Conservation (phyloP, 768 basidiomycete species). For the Tricholoma sp. region DNA sequence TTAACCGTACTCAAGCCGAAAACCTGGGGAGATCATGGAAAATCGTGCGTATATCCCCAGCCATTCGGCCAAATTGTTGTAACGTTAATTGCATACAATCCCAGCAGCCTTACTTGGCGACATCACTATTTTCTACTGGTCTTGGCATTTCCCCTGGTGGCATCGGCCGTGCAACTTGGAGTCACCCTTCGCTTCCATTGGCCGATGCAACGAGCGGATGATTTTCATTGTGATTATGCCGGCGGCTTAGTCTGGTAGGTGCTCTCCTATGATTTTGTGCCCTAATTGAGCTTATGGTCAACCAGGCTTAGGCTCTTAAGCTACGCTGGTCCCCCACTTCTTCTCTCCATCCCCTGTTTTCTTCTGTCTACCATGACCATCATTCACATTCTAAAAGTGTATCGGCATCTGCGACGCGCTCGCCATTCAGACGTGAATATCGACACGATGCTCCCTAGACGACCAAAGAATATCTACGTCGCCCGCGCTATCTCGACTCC, state of each 20-base stretch:
- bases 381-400: constrained; percentile 28
- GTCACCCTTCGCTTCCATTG: constrained; percentile 36
- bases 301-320: constrained; percentile 59
- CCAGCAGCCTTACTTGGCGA: constrained; percentile 48
- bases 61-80: not conserved
- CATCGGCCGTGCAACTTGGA: constrained; percentile 36
- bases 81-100: not conserved
- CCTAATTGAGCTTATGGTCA: not conserved
- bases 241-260: constrained; percentile 54
- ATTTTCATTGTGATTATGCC: constrained; percentile 52
- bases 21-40: constrained; percentile 31
- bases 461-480: constrained; percentile 9
- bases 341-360: constrained; percentile 47
- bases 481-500: constrained; percentile 11
- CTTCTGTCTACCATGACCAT: constrained; percentile 43
- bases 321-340: constrained; percentile 53
- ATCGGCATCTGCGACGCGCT: constrained; percentile 33
- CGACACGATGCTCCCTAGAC: constrained; percentile 12
- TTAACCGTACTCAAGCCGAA: constrained; percentile 36
- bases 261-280: not conserved
- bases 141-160: constrained; percentile 42
- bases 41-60: constrained; percentile 21
- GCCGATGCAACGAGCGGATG: constrained; percentile 42
- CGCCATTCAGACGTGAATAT: constrained; percentile 24
- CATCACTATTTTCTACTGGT: constrained; percentile 38